Evolutionary conservation across 345 rosid genomes (phyloP), one percentile per base, ranked within the genome.

Genomic region (Hibiscus trionum): DNA sequence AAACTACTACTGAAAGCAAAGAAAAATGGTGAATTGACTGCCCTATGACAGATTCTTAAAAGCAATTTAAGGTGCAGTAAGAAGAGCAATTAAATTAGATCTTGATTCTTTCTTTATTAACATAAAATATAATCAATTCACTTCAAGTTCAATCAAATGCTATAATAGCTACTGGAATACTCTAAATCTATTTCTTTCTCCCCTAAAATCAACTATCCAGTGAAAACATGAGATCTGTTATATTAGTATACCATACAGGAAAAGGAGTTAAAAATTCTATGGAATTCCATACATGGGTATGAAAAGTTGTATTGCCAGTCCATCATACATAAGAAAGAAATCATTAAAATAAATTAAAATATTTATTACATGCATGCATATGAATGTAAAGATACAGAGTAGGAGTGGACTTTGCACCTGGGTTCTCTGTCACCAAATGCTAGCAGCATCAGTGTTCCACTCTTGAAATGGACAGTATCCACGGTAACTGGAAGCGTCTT

Each of bases 381-480:
- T 26, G 33, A 0, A 66, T 31, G 42, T 42, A 64, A 24, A 73
- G 70, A 2, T 49, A 21, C 0, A 73, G 59, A 47, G 56, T 1
- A 44, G 19, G 55, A 52, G 29, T 1, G 50, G 49, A 21, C 29
- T 57, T 72, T 84, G 84, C 66, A 91, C 98, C 97, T 86, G 63
- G 98, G 93, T 80, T 91, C 98, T 61, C 76, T 83, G 81, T 94
- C 98, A 65, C 98, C 98, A 61, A 90, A 91, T 26, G 90, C 93
- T 75, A 94, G 85, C 76, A 94, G 87, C 87, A 86, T 84, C 58
- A 91, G 82, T 29, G 88, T 88, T 80, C 98, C 98, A 50, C 85
- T 82, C 82, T 87, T 94, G 83, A 94, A 94, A 76, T 88, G 93
- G 72, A 94, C 93, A 68, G 97, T 87, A 85, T 94, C 98, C 72